phyloP scores from a whole-genome alignment of 768 basidiomycete genomes.

The Amanita exitialis region DNA sequence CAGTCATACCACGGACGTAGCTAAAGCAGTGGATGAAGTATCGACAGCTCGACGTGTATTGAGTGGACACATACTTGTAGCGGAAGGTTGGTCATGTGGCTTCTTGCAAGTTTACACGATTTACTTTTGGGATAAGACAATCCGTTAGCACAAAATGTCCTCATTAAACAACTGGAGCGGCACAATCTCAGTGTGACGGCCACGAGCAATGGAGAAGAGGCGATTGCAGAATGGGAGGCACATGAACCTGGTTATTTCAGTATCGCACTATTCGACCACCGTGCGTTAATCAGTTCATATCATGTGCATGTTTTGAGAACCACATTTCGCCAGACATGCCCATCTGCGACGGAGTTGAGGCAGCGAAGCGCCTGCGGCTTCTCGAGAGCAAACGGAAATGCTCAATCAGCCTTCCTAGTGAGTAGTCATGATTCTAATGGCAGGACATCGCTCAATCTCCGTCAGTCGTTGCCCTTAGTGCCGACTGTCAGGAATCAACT shows the following conservation, averaged over 20 bases:
- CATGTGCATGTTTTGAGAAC: neutral
- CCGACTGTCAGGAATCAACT: slow-evolving; percentile 70
- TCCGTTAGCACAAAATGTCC: slow-evolving; percentile 54
- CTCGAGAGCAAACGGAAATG: slow-evolving; percentile 50
- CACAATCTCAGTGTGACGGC: slow-evolving; percentile 50
- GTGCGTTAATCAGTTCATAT: slow-evolving; percentile 25
- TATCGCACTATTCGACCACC: slow-evolving; percentile 67
- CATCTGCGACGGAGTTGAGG: slow-evolving; percentile 69
- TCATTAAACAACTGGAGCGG: slow-evolving; percentile 58
- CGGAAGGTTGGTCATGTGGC: slow-evolving; percentile 41
- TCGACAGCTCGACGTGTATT: slow-evolving; percentile 41
- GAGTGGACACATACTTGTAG: slow-evolving; percentile 59
- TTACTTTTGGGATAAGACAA: slow-evolving; percentile 37
- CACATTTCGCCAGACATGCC: slow-evolving; percentile 52
- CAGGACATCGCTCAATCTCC: neutral
- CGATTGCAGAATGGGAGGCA: slow-evolving; percentile 61
- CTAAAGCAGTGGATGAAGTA: slow-evolving; percentile 36
- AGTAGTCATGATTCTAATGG: slow-evolving; percentile 10
- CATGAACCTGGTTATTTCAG: slow-evolving; percentile 61
- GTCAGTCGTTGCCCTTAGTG: slow-evolving; percentile 61
- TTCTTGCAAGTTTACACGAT: neutral
- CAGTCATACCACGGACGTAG: slow-evolving; percentile 23
- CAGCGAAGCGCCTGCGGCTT: slow-evolving; percentile 51
- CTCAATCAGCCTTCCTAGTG: slow-evolving; percentile 44
- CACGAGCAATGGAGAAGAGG: slow-evolving; percentile 61